Percentiles rank a stretch among this genome's conserved stretches.
Conservation (phyloP, 164 flowering plant species). For the Vitis labrusca region DNA sequence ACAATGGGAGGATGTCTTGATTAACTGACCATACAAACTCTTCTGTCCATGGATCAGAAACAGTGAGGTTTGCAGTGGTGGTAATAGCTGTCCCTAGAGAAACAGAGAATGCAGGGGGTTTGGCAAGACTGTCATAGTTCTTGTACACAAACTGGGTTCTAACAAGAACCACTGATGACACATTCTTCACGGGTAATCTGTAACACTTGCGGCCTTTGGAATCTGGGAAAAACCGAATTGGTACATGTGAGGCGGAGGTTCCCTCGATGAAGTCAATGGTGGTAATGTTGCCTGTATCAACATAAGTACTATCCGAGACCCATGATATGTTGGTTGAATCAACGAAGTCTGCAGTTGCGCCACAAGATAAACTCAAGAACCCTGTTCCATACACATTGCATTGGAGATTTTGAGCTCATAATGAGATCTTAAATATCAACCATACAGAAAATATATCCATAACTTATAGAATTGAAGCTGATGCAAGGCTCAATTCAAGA, state of each 20-base stretch:
- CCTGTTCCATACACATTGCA: conserved; percentile 35
- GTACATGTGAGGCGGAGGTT: conserved; percentile 32
- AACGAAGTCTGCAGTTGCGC: conserved; percentile 39
- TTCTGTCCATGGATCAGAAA: conserved; percentile 72
- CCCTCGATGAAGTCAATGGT: conserved; percentile 36
- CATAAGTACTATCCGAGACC: conserved; percentile 53
- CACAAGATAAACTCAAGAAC: conserved; percentile 80
- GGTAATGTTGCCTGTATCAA: conserved; percentile 47
- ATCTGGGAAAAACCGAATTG: conserved; percentile 67
- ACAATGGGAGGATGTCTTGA: conserved; percentile 54
- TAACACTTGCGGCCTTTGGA: conserved; percentile 53
- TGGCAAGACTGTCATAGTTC: conserved; percentile 65
- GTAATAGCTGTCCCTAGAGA: conserved; percentile 71
- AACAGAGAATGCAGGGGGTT: conserved; percentile 70
- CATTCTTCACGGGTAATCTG: conserved; percentile 50
- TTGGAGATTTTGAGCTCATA: background rate
- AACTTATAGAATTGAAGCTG: no score
- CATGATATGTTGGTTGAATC: conserved; percentile 70
- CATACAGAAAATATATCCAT: no score
- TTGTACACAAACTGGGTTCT: conserved; percentile 71
- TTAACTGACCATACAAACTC: conserved; percentile 70
- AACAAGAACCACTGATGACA: conserved; percentile 54
- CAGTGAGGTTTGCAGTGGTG: conserved; percentile 46
- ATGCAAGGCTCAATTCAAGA: no score
- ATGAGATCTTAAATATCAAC: background rate